Percentiles rank a stretch among this genome's conserved stretches.
Evolutionary conservation across 2,329 filamentous ascomycete genomes (phyloP).

Genomic region (Claviceps digitariae): DNA sequence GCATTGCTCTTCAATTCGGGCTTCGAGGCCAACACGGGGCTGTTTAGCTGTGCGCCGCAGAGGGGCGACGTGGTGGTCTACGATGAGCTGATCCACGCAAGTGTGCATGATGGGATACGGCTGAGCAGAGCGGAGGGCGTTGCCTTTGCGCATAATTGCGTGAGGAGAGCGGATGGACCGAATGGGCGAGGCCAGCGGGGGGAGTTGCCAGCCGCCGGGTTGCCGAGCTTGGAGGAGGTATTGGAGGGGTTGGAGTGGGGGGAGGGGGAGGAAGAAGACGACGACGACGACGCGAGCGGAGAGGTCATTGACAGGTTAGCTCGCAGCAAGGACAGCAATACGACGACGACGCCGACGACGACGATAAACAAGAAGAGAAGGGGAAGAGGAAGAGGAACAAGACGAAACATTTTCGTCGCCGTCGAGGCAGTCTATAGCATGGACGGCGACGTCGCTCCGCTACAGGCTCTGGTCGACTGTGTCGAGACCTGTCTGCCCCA

Average conservation of each 20-base stretch:
- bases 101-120: conserved; percentile 64
- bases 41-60: conserved; percentile 48
- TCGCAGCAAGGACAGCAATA: conserved; percentile 9
- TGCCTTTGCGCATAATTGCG: conserved; percentile 45
- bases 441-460: conserved; percentile 61
- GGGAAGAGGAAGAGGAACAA: conserved; percentile 15
- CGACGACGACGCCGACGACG: neutral
- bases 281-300: conserved; percentile 32
- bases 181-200: neutral
- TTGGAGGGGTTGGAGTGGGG: conserved; percentile 19
- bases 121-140: conserved; percentile 40
- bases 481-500: conserved; percentile 41
- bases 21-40: conserved; percentile 51
- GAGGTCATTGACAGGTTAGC: conserved; percentile 10
- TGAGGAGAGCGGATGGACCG: conserved; percentile 10
- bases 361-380: conserved; percentile 9
- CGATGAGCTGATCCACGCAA: conserved; percentile 67
- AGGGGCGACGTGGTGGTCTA: conserved; percentile 51
- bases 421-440: conserved; percentile 68
- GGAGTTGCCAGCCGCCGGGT: neutral
- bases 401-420: conserved; percentile 53
- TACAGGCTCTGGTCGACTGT: conserved; percentile 44
- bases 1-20: conserved; percentile 45
- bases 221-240: conserved; percentile 14
- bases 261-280: conserved; percentile 15